Base-by-base conservation (phyloP, 345 rosid species). In the Dipteronia sinensis region DNA sequence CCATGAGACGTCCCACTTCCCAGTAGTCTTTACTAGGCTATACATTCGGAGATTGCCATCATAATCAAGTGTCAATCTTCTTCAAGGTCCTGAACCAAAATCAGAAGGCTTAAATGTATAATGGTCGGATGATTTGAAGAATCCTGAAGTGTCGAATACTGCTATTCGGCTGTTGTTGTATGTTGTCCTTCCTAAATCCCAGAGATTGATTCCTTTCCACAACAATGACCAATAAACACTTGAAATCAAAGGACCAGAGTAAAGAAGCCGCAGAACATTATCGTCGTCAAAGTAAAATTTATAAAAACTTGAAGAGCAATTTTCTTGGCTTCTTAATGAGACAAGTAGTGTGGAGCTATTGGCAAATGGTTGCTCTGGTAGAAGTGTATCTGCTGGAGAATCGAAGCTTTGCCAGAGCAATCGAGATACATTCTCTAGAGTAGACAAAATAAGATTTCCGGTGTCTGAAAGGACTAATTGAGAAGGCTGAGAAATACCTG, bases 1-100 rank as follows among this genome's bases (percentile, higher is more conserved):
- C 89, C 86, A 82, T 5, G 86, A 66, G 64, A 81, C 74, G 3
- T 7, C 31, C 83, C 87, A 84, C 13, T 20, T 3, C 1, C 80
- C 64, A 4, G 10, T 19, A 34, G 38, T 4, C 38, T 73, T 49
- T 20, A 59, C 12, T 49, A 64, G 78, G 65, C 73, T 82, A 55
- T 87, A 84, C 27, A 84, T 46, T 40, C 87, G 78, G 53, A 82
- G 71, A 40, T 74, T 82, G 27, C 89, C 89, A 73, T 84, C 85
- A 13, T 27, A 80, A 34, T 34, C 38, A 34, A 34, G 38, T 0
- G 72, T 78, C 65, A 82, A 67, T 62, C 86, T 78, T 64, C 87
- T 72, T 73, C 19, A 65, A 3, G 42, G 42, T 2, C 12, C 56
- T 0, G 1, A 3, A 25, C 83, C 89, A 11, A 49, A 77, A 76